A percentile compares a stretch with the other conserved stretches of the same genome.
phyloP scores from a whole-genome alignment of 2,329 filamentous ascomycete genomes.

The Calonectria pseudoturangicola region DNA sequence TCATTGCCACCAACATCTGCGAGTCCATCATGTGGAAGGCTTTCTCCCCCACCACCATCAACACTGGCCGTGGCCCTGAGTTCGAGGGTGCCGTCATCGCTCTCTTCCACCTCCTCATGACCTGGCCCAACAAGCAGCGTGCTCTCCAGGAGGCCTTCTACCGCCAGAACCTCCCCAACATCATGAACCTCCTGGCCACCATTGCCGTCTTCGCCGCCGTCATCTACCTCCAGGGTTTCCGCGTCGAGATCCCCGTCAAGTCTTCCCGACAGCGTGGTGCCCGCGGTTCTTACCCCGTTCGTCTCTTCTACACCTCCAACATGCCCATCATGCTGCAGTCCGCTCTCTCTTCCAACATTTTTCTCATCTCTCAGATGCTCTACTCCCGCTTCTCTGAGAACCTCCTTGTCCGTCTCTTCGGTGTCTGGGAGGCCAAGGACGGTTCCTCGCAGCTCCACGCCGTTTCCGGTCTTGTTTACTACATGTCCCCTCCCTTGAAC shows the following conservation, averaged over 20 bases:
- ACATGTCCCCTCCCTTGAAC: constrained; percentile 99
- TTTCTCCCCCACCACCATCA: constrained; percentile 99
- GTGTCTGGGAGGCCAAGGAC: constrained; percentile 98
- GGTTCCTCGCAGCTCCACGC: constrained; percentile 97
- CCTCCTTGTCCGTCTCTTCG: constrained; percentile 96
- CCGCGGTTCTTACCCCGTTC: constrained; percentile 97
- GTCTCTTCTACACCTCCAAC: constrained; percentile 99
- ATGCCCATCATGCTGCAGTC: constrained; percentile 99
- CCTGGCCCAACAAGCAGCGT: constrained; percentile 99
- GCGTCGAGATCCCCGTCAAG: constrained; percentile 99
- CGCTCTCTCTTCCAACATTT: constrained; percentile 98
- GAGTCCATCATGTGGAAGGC: constrained; percentile 99
- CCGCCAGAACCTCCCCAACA: constrained; percentile 98
- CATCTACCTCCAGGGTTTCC: constrained; percentile 99
- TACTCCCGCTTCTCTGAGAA: constrained; percentile 99
- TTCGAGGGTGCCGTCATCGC: constrained; percentile 99
- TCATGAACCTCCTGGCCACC: constrained; percentile 98
- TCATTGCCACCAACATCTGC: constrained; percentile 99
- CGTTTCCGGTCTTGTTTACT: constrained; percentile 95
- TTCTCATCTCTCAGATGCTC: constrained; percentile 99
- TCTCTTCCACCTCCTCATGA: constrained; percentile 97
- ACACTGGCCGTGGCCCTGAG: constrained; percentile 98
- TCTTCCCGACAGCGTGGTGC: constrained; percentile 99
- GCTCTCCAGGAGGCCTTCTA: constrained; percentile 99
- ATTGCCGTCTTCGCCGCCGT: constrained; percentile 95